Base-by-base conservation (phyloP, 2,329 filamentous ascomycete species). In the Colletotrichum somersetense region DNA sequence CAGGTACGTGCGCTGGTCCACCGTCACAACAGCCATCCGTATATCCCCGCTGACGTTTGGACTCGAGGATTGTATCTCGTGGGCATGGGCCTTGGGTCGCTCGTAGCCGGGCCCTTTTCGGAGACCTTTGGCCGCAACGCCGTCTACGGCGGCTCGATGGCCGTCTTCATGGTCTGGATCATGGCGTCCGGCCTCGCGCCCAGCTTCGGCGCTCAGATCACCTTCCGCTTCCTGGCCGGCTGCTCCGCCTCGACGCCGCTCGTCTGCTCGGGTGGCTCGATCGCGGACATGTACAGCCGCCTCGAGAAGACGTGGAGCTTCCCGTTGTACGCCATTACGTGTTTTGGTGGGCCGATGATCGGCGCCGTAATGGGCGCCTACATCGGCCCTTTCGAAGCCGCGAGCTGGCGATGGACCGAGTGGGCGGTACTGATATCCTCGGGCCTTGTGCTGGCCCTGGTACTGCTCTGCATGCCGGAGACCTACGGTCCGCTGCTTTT, bases 381-480 rank as follows among this genome's bases (percentile, higher is more conserved):
- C 71, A 91, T 92, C 65, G 90, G 91, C 61, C 84, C 90, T 64
- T 88, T 86, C 66, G 85, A 84, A 3, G n/a, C 57, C 0, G 77
- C 80, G 1, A 85, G 83, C 62, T 93, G 91, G 86, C 84, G 88
- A n/a, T 91, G 89, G 89, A 84, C 85, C 0, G 91, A 92, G 77
- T 93, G 91, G 80, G 84, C 89, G 1, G 84, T 92, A 70, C 81
- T 92, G 42, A 92, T 93, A 62, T 90, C 89, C 85, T 85, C 89
- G 0, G 88, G 84, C 0, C 78, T 86, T 7, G 81, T 91, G 69
- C 83, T 91, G 33, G 78, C 83, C n/a, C 75, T 88, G 48, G 87
- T 93, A 44, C 77, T 89, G 33, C 76, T 90, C 20, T 83, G 91
- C 58, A 89, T 92, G 63, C 91, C 91, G 1, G 91, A 93, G 78